phyloP scores from a whole-genome alignment of 345 rosid genomes.

The Anastatica hierochuntica region DNA sequence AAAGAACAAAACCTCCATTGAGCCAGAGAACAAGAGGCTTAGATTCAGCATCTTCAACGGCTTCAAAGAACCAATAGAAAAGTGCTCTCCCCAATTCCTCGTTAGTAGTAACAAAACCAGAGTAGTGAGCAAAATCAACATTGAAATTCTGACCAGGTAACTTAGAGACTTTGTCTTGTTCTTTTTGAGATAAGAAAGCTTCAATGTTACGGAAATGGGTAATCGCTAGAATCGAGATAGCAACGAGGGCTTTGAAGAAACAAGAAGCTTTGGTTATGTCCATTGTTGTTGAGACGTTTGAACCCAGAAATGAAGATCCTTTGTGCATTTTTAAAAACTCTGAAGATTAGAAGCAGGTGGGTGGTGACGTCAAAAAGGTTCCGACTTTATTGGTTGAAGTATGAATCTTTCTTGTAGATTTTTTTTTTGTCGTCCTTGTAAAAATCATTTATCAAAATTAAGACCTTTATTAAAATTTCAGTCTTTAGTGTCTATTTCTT shows the following conservation, averaged over 20 bases:
- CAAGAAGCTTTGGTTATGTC: constrained; percentile 11
- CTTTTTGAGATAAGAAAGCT: constrained; percentile 34
- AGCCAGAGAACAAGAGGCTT: constrained; percentile 93
- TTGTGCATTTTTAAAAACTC: not conserved
- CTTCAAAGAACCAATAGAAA: constrained; percentile 82
- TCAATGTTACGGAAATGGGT: constrained; percentile 18
- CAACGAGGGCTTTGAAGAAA: constrained; percentile 14
- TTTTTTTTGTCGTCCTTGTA: too few relatives aligned
- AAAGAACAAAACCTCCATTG: constrained; percentile 90
- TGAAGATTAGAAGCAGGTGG: not conserved
- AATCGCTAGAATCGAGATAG: constrained; percentile 11
- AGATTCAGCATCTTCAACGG: constrained; percentile 60
- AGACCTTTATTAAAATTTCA: too few relatives aligned
- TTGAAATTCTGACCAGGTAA: constrained; percentile 68
- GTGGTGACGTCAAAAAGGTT: too few relatives aligned
- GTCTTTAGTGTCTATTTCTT: too few relatives aligned
- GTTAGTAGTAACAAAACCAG: constrained; percentile 68
- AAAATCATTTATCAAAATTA: too few relatives aligned
- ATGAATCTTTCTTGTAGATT: too few relatives aligned
- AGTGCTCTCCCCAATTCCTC: constrained; percentile 58
- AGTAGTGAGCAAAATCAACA: constrained; percentile 56
- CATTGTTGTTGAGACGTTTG: too few relatives aligned
- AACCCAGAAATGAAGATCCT: not conserved
- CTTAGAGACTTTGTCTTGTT: constrained; percentile 45
- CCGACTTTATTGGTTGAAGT: too few relatives aligned